A percentile compares a stretch with the other conserved stretches of the same genome.
Evolutionary conservation across 208 protist genomes (phyloP).

Genomic region (Trypanosoma cruzi): DNA sequence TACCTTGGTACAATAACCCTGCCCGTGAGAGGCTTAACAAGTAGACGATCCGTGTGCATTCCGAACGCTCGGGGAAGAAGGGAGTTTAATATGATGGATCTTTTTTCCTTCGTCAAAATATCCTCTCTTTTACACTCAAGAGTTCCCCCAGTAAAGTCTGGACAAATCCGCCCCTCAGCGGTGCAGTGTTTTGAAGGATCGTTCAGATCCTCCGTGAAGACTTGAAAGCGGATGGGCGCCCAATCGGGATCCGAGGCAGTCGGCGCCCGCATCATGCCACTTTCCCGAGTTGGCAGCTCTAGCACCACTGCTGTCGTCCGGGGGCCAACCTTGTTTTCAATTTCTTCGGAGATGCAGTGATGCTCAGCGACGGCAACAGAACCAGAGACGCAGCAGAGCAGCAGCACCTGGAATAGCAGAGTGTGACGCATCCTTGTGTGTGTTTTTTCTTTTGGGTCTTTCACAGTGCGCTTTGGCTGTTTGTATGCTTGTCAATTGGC

Average conservation of each 20-base stretch:
- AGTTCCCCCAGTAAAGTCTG: no score
- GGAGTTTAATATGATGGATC: no score
- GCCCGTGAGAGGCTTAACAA: no score
- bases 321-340: not conserved
- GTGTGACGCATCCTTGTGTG: not conserved
- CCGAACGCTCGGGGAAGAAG: no score
- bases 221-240: constrained; percentile 46
- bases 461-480: no score
- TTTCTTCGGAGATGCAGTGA: not conserved
- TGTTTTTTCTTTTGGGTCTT: not conserved
- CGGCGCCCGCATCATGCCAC: not conserved
- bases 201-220: constrained; percentile 41
- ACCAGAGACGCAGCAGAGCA: not conserved
- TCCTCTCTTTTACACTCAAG: no score
- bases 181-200: constrained; percentile 43
- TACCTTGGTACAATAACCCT: no score
- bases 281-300: not conserved
- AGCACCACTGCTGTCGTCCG: not conserved
- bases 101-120: no score
- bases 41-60: no score
- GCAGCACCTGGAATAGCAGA: not conserved
- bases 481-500: no score
- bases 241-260: constrained; percentile 5
- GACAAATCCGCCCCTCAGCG: no score
- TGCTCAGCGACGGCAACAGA: not conserved